Conservation (phyloP, 306 rosid genomes). For the Begonia peltatifolia region DNA sequence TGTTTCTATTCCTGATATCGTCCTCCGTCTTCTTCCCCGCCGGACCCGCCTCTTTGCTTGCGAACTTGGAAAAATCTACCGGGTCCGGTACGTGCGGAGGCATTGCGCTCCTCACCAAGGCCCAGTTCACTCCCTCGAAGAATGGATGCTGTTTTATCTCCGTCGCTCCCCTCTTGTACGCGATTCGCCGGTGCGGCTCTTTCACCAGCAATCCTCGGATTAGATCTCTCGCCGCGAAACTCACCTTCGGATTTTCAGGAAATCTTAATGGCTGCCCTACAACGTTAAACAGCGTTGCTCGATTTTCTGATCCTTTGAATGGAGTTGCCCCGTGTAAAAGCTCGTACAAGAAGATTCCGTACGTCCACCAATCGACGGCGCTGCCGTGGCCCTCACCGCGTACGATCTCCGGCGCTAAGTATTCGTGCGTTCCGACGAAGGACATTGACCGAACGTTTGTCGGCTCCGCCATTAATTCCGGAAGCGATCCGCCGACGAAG, state of each 20-base stretch:
- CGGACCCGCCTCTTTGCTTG: constrained; percentile 14
- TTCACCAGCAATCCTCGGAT: constrained; percentile 7
- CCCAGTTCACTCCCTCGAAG: constrained; percentile 14
- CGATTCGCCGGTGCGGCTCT: constrained; percentile 7
- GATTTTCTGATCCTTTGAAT: constrained; percentile 28
- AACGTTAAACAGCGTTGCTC: constrained; percentile 10
- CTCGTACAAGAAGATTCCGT: constrained; percentile 41
- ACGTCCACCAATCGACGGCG: constrained; percentile 53
- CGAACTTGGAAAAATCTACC: constrained; percentile 5
- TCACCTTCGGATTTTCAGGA: constrained; percentile 3
- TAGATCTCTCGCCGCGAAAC: constrained; percentile 4
- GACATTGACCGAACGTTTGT: constrained; percentile 38
- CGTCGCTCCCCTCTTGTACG: constrained; percentile 5
- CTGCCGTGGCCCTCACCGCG: constrained; percentile 50
- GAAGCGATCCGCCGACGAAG: constrained; percentile 17
- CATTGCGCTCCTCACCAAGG: constrained; percentile 6
- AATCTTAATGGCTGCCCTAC: constrained; percentile 7
- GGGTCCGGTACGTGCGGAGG: constrained; percentile 13
- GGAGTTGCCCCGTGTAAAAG: constrained; percentile 34
- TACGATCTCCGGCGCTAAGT: constrained; percentile 42
- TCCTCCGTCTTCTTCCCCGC: constrained; percentile 22
- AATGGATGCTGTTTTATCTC: constrained; percentile 13
- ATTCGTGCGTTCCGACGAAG: constrained; percentile 41
- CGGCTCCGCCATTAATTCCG: constrained; percentile 44
- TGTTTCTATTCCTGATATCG: constrained; percentile 12